Evolutionary conservation across 371 early-diverging fungal genomes (phyloP), one percentile per base, ranked within the genome.

Genomic region (Paraphysoderma sedebokerense): DNA sequence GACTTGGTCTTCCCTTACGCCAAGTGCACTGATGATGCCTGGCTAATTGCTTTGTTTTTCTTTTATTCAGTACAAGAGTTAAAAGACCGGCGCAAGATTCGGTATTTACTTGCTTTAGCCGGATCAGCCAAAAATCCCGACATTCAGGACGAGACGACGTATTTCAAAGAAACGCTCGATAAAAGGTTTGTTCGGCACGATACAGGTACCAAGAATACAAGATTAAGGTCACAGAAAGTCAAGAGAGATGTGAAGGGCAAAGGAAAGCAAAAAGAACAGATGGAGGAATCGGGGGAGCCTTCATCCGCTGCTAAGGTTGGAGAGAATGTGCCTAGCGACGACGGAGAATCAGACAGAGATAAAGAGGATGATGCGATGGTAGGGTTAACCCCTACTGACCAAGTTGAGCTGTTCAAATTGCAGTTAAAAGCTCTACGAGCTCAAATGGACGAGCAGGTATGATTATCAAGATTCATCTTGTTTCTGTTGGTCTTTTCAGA

Each of bases 61-160:
- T n/a, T n/a, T n/a, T n/a, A n/a, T n/a, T 3, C 48, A 72, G 67
- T 72, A 23, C 73, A 72, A 51, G 73, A 72, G 44, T 58, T 72
- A 31, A 68, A 68, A 47, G 73, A 72, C 40, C 41, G 70, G 23
- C 64, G 62, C 38, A 72, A 72, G 48, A 68, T 72, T 17, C 54
- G 67, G n/a, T 72, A 64, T 46, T 46, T 72, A 38, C 50, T 72
- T 23, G 58, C 60, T 0, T 30, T 63, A 9, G 44, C 46, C 5
- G 55, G 54, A 6, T 26, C 48, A 23, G 40, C 13, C 15, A 3
- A 3, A n/a, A 35, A 13, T 15, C 31, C 28, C 32, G 65, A 69
- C 19, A n/a, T n/a, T n/a, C n/a, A n/a, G n/a, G 58, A 55, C 2
- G 72, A 72, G 48, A 59, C 59, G 4, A 70, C 70, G 5, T 72